phyloP scores from a whole-genome alignment of 2,329 filamentous ascomycete genomes.

The Exophiala viscosa region DNA sequence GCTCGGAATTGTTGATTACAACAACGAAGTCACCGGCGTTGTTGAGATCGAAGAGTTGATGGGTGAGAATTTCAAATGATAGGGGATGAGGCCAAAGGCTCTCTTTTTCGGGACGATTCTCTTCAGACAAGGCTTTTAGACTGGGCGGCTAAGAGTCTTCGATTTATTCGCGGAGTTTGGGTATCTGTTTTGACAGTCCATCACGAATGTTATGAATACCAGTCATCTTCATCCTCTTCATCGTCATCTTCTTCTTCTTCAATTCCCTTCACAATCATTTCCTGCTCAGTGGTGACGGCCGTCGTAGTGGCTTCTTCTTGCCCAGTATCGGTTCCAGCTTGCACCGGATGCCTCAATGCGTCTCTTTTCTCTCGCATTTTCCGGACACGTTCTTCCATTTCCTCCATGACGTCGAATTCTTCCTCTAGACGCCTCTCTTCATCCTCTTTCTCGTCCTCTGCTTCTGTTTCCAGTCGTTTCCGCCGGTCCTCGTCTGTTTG shows the following conservation, averaged over 20 bases:
- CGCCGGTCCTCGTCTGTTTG: slow-evolving; percentile 48
- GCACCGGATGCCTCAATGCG: slow-evolving; percentile 51
- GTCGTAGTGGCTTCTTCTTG: slow-evolving; percentile 22
- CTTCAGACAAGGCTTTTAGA: background rate
- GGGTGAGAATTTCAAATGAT: slow-evolving; percentile 27
- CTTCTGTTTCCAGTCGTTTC: slow-evolving; percentile 51
- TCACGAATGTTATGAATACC: slow-evolving; percentile 23
- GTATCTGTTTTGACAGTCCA: slow-evolving; percentile 19
- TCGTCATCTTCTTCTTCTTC: slow-evolving; percentile 48
- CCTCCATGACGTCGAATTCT: slow-evolving; percentile 80
- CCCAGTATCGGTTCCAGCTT: slow-evolving; percentile 15
- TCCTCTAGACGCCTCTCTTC: slow-evolving; percentile 68
- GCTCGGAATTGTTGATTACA: slow-evolving; percentile 45
- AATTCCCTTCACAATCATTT: slow-evolving; percentile 44
- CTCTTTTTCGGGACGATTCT: background rate
- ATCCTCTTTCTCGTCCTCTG: slow-evolving; percentile 70
- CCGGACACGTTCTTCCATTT: slow-evolving; percentile 67
- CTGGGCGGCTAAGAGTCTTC: background rate
- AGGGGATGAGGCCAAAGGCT: background rate
- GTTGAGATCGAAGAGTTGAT: slow-evolving; percentile 46
- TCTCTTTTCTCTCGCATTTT: slow-evolving; percentile 68
- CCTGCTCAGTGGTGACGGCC: slow-evolving; percentile 25
- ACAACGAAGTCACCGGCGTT: slow-evolving; percentile 46
- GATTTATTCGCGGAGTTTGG: background rate
- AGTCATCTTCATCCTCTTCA: slow-evolving; percentile 54